These are phyloP conservation scores for Debaryomycetaceae sp. DNA, from an alignment of 1,139 yeast species.

Conservation along the genomic window DNA sequence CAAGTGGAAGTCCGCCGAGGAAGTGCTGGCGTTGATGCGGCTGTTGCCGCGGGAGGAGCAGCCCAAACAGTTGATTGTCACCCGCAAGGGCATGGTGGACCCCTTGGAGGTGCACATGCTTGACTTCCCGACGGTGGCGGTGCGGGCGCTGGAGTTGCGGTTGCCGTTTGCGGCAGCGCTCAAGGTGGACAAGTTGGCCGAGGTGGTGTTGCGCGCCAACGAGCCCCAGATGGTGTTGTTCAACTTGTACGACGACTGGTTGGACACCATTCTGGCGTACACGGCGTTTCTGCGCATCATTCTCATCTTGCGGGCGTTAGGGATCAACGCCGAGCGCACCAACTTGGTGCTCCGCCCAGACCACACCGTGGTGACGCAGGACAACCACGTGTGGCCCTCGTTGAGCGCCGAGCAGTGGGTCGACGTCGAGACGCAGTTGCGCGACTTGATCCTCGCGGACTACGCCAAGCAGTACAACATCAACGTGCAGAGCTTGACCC, in stretches of 20 bases:
- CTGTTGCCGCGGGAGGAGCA: constrained; percentile 92
- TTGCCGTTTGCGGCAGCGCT: constrained; percentile 87
- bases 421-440: constrained; percentile 76
- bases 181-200: constrained; percentile 75
- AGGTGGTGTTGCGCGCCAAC: constrained; percentile 76
- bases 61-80: constrained; percentile 86
- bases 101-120: constrained; percentile 96
- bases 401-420: constrained; percentile 89
- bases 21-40: constrained; percentile 85
- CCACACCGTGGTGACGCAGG: constrained; percentile 60
- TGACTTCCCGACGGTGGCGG: constrained; percentile 89
- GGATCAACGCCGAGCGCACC: constrained; percentile 72
- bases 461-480: constrained; percentile 84
- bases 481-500: constrained; percentile 82
- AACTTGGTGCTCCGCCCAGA: constrained; percentile 76
- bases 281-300: constrained; percentile 92
- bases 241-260: constrained; percentile 94
- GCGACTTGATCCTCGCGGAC: constrained; percentile 83
- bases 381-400: constrained; percentile 92
- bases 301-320: constrained; percentile 73
- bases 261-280: constrained; percentile 72
- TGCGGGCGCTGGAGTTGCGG: constrained; percentile 84
- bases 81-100: constrained; percentile 88
- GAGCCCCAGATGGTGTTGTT: constrained; percentile 92
- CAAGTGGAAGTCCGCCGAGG: constrained; percentile 98